Base-by-base conservation (phyloP, 768 basidiomycete genomes). In the Lepiota venenata region DNA sequence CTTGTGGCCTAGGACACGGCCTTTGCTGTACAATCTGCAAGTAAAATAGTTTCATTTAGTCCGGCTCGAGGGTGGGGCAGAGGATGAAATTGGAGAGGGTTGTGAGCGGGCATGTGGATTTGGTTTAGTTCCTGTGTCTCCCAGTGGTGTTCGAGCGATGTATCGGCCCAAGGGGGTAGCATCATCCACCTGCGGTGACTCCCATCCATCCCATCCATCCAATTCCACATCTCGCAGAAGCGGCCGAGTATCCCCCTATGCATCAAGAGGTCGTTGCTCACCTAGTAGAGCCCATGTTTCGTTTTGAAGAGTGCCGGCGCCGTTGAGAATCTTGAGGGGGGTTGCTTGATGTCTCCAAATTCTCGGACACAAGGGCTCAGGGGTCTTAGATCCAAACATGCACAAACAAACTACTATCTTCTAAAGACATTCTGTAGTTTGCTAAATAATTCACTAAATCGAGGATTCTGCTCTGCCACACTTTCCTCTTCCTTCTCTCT, bases 1-100 rank as follows among this genome's bases (percentile, higher is more conserved):
- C 80, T 98, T 98, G 91, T 96, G 92, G 61, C 95, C 93, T 66
- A 98, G 81, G 69, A 99, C 86, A 66, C 97, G 93, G 72, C 93
- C 97, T 81, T 97, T 98, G 75, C 74, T 72, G 83, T 97, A 96
- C 67, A 97, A 84, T 83, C 95, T 96, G 69, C 36, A 58, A 52
- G 52, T 25, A 45, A 61, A 53, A 59, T 52, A 56, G 20, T 35
- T 25, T 51, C 42, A 45, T 52, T 64, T 55, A 64, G 61, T 48
- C 60, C 21, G 51, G 50, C 46, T 56, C 49, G 46, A 56, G 29
- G 51, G 39, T 38, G 15, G 27, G 36, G 27, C 20, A 10, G 36
- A n/a, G 45, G 21, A 9, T 11, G 48, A 43, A 18, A 37, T n/a
- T 38, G 25, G 22, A 22, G 42, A 37, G 32, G 21, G 41, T 38